Percentiles rank a stretch among this genome's conserved stretches.
phyloP scores from a whole-genome alignment of 495 filamentous ascomycete genomes.

The Pseudevernia furfuracea region DNA sequence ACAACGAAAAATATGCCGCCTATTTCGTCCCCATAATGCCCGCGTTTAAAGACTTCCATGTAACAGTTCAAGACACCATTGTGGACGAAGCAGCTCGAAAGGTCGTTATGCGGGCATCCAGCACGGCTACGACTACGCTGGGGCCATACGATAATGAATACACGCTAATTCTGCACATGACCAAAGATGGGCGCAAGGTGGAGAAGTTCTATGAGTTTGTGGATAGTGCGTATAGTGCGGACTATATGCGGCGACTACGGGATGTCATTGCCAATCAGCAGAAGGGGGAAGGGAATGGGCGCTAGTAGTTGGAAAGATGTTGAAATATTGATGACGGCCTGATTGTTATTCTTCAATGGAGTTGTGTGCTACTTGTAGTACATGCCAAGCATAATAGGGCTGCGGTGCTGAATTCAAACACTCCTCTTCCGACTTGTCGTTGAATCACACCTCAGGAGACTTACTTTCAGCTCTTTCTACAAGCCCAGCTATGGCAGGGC shows the following conservation, averaged over 20 bases:
- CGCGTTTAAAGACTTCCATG: not conserved
- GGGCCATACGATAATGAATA: slow-evolving; percentile 34
- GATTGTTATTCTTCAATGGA: too few species aligned
- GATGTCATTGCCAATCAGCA: slow-evolving; percentile 1
- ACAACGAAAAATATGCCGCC: slow-evolving; percentile 11
- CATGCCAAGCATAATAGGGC: too few species aligned
- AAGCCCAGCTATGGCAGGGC: slow-evolving; percentile 68
- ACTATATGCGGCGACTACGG: not conserved
- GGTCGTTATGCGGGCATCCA: slow-evolving; percentile 26
- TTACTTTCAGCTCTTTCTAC: slow-evolving; percentile 67
- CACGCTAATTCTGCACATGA: slow-evolving; percentile 28
- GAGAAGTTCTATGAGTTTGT: slow-evolving; percentile 29
- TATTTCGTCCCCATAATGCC: slow-evolving; percentile 8
- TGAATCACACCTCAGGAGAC: too few species aligned
- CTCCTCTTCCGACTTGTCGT: too few species aligned
- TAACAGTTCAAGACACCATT: not conserved
- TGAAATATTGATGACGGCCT: too few species aligned
- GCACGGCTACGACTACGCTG: slow-evolving; percentile 24
- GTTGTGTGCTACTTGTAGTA: too few species aligned
- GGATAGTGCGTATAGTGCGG: slow-evolving; percentile 27
- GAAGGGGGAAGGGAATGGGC: not conserved
- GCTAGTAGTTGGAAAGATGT: too few species aligned
- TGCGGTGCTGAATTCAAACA: too few species aligned
- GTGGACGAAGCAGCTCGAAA: slow-evolving; percentile 3
- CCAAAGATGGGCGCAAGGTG: slow-evolving; percentile 28